A percentile compares a stretch with the other conserved stretches of the same genome.
phyloP scores from a whole-genome alignment of 352 stramenopile species.

The Phytophthora cactorum region DNA sequence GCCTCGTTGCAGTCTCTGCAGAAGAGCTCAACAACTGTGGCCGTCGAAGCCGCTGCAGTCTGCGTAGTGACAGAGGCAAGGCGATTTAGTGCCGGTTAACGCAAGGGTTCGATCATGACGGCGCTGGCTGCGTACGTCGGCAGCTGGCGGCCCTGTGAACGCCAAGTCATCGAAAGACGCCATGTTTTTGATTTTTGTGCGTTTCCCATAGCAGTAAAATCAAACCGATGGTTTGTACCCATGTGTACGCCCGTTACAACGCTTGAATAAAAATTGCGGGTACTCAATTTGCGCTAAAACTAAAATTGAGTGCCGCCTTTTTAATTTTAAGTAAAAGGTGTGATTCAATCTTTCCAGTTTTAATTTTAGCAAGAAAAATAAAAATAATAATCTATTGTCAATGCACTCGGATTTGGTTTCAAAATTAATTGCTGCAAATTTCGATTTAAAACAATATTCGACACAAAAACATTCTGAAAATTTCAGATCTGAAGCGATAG shows the following conservation, averaged over 20 bases:
- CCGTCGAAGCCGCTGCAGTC: background rate
- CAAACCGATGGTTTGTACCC: conserved; percentile 16
- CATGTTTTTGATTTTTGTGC: conserved; percentile 36
- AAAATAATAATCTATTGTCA: no score
- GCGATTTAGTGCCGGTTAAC: background rate
- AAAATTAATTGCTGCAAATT: no score
- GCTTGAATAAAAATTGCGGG: no score
- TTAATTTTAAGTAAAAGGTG: no score
- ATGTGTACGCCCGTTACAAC: background rate
- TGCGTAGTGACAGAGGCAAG: background rate
- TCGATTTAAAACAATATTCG: background rate
- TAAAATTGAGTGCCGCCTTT: no score
- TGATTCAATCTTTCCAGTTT: no score
- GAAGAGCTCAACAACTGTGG: conserved; percentile 40
- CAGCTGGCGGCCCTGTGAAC: conserved; percentile 42
- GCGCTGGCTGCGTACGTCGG: conserved; percentile 16
- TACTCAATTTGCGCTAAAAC: no score
- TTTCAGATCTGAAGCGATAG: background rate
- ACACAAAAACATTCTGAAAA: background rate
- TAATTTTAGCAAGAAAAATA: no score
- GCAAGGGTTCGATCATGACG: background rate
- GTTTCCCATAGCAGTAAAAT: background rate
- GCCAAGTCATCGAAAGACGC: conserved; percentile 79
- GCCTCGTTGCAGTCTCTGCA: conserved; percentile 74
- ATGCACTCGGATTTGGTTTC: no score